These are phyloP conservation scores for Sugiyamaella lignohabitans DNA, from an alignment of 805 yeast species.

Conservation along the genomic window DNA sequence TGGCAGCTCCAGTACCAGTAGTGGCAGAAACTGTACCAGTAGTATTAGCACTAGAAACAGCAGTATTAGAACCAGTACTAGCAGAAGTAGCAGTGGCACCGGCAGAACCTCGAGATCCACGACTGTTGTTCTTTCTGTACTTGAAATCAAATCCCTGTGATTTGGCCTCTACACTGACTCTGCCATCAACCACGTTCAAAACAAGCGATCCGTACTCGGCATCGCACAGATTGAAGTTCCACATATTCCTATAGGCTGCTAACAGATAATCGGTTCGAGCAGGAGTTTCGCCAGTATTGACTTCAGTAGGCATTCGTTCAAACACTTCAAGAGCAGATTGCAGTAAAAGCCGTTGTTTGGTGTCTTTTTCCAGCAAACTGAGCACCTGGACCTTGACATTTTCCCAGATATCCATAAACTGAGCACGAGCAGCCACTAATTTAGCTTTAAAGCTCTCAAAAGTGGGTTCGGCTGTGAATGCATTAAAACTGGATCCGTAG, in stretches of 20 bases:
- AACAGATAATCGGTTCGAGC: conserved; percentile 43
- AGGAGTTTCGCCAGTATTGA: conserved; percentile 1
- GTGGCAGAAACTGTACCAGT: conserved; percentile 4
- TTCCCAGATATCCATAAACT: conserved; percentile 58
- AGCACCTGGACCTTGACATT: conserved; percentile 50
- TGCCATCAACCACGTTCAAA: conserved; percentile 40
- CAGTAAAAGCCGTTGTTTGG: conserved; percentile 41
- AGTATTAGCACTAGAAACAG: conserved; percentile 1
- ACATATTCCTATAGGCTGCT: conserved; percentile 60
- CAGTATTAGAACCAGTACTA: neutral
- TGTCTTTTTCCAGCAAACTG: conserved; percentile 35
- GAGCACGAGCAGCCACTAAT: conserved; percentile 54
- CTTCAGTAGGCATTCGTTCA: conserved; percentile 42
- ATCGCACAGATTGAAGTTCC: conserved; percentile 76
- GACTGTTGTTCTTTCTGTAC: conserved; percentile 33
- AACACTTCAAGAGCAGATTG: conserved; percentile 54
- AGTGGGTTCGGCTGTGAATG: conserved; percentile 55
- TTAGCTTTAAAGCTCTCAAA: conserved; percentile 57
- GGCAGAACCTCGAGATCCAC: conserved; percentile 5
- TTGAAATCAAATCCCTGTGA: conserved; percentile 61
- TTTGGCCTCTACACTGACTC: conserved; percentile 45
- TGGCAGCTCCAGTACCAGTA: neutral
- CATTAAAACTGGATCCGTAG: conserved; percentile 65
- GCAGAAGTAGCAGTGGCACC: neutral
- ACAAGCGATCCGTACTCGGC: conserved; percentile 44